A percentile compares a stretch with the other conserved stretches of the same genome.
phyloP scores from a whole-genome alignment of 2,329 filamentous ascomycete genomes.

The Talaromyces sp. region DNA sequence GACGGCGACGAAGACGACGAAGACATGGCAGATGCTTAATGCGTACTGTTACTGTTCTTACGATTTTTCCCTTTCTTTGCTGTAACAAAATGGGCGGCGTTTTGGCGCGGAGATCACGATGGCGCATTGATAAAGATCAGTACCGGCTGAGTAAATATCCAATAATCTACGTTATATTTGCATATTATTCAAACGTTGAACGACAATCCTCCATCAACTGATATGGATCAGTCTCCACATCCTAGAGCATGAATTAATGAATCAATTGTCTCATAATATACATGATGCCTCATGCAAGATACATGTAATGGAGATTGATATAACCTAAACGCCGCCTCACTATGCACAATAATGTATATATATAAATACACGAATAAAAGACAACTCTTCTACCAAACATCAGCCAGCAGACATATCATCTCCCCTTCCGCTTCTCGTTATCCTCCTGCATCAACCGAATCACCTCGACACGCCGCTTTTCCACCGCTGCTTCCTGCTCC shows the following conservation, averaged over 20 bases:
- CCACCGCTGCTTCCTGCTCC: constrained; percentile 47
- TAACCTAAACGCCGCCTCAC: constrained; percentile 6
- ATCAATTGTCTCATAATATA: not conserved
- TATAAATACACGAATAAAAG: constrained; percentile 14
- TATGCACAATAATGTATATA: constrained; percentile 12
- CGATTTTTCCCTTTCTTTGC: not conserved
- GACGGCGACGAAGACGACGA: constrained; percentile 34
- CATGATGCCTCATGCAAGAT: not conserved
- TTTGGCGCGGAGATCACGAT: not conserved
- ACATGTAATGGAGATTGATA: not conserved
- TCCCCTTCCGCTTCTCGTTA: constrained; percentile 19
- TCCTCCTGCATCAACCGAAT: constrained; percentile 37
- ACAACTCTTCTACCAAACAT: not conserved
- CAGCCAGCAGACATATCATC: not conserved
- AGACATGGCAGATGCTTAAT: constrained; percentile 38
- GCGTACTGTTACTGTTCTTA: not conserved
- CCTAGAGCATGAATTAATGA: not conserved
- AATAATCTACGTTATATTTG: not conserved
- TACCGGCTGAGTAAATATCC: not conserved
- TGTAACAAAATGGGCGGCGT: constrained; percentile 1
- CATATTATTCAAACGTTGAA: not conserved
- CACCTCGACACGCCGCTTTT: constrained; percentile 36
- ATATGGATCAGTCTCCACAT: not conserved
- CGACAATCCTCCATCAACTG: not conserved
- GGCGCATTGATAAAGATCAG: not conserved